Base-by-base conservation (phyloP, 345 rosid genomes). In the Boechera stricta region DNA sequence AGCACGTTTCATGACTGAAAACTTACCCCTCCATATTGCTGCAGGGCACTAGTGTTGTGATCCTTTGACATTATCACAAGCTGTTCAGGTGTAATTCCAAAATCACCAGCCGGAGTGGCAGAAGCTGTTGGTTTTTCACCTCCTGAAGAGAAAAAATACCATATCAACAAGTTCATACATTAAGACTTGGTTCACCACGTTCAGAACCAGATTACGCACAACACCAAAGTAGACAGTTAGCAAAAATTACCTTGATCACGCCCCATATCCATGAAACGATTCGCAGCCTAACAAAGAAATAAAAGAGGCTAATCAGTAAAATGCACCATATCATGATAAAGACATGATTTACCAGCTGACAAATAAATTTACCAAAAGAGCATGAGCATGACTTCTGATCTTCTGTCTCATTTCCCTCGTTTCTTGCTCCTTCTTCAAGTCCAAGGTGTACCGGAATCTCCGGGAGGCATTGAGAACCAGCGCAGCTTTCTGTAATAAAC, bases 401-500 rank as follows among this genome's bases (percentile, higher is more conserved):
- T 84, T 93, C 72, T 86, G 58, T 63, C 84, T 78, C 53, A 85
- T 77, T 45, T 79, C 82, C 48, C 60, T 86, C 76, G 81, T 88
- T 81, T 96, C 97, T 64, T 89, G 95, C 78, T 89, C 86, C 87
- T 87, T 93, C 73, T 89, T 90, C 85, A 96, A 85, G 81, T 96
- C 95, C 84, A 96, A 78, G 42, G 99, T 96, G 83, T 96, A 96
- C 55, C 99, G 88, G 71, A 96, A 96, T 35, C 99, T 89, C 60
- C 99, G 89, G 52, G 98, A 96, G 72, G 99, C 99, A 72, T 96
- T 96, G 41, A 96, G 86, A 67, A 96, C 99, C 64, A 96, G 84
- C 0, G 97, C 97, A 24, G 99, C 99, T 93, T 87, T 97, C 99
- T 96, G 78, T 64, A 49, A 70, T 28, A 35, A 60, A 41, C 72